These are phyloP conservation scores for Collybia mongolica DNA, from an alignment of 768 basidiomycete genomes.

Conservation along the genomic window DNA sequence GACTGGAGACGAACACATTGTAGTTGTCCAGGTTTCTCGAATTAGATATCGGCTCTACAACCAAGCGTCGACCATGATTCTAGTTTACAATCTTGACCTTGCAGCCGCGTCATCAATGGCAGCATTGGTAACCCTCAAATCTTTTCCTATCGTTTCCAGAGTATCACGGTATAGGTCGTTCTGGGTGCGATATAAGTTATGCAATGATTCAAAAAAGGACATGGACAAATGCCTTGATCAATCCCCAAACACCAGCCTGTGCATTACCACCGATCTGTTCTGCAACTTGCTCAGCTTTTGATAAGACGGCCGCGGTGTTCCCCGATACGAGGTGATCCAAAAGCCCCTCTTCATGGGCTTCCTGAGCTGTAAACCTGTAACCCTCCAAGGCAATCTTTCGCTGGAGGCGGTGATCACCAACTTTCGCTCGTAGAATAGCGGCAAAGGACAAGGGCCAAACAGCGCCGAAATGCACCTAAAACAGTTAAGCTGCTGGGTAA, in stretches of 20 bases:
- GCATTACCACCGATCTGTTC: slow-evolving; percentile 50
- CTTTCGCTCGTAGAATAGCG: slow-evolving; percentile 60
- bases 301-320: slow-evolving; percentile 57
- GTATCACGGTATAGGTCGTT: slow-evolving; percentile 55
- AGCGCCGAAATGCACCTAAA: slow-evolving; percentile 81
- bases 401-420: slow-evolving; percentile 53
- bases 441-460: slow-evolving; percentile 74
- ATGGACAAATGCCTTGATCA: slow-evolving; percentile 56
- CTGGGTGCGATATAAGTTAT: slow-evolving; percentile 29
- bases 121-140: slow-evolving; percentile 32
- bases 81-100: slow-evolving; percentile 39
- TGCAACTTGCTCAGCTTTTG: slow-evolving; percentile 64
- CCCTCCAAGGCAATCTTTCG: slow-evolving; percentile 82
- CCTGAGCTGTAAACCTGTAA: slow-evolving; percentile 70
- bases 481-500: neutral
- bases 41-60: no score
- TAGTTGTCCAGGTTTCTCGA: no score
- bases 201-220: slow-evolving; percentile 2
- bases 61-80: no score
- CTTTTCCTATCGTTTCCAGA: slow-evolving; percentile 40
- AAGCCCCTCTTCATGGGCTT: slow-evolving; percentile 64
- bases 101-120: slow-evolving; percentile 50
- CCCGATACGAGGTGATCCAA: slow-evolving; percentile 70
- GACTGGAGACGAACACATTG: no score
- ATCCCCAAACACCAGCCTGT: slow-evolving; percentile 63